Evolutionary conservation across 192 early-diverging fungal genomes (phyloP), one percentile per base, ranked within the genome.

Genomic region (Irineochytrium annulatum): DNA sequence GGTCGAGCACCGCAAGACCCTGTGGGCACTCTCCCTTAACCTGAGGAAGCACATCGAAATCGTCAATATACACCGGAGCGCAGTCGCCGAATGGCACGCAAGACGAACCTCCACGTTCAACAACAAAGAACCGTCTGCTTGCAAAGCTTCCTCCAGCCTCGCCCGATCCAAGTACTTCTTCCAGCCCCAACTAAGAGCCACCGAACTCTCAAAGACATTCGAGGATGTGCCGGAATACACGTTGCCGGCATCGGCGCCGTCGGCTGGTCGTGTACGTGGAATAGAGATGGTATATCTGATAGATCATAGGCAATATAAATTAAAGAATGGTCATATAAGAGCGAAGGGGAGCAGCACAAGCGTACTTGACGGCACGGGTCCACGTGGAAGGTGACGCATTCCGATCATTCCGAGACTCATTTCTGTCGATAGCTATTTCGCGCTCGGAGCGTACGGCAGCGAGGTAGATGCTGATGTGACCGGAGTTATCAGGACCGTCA

Each of bases 151-250:
- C 24, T 49, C 46, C 13, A 49, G 46, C 22, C 46, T 8, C 5
- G 8, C 8, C 11, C 46, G 46, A 24, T 49, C 46, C 8, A 49
- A 24, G 26, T 49, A 49, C 46, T 49, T 49, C 26, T 49, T 49
- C 46, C 46, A 49, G 11, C 46, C 46, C 46, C 46, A 49, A 24
- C 46, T 49, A 5, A 49, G 46, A 24, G 46, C 46, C 11, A 49
- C 46, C 6, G 46, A 49, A 24, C 46, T 49, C 26, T 49, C 46
- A 24, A 49, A 49, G 8, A 49, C 46, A 49, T 49, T 49, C 24
- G 46, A 49, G 22, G 46, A 49, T 22, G 46, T 49, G 11, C 46
- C 46, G 22, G 46, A 49, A 24, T 49, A 49, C 17, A 49, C 46
- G 46, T 49, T 49, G 6, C 46, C 46, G 24, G 26, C 46, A 24